These are phyloP conservation scores for Cyclostephanos tholiformis DNA, from an alignment of 108 stramenopile species.

Conservation along the genomic window DNA sequence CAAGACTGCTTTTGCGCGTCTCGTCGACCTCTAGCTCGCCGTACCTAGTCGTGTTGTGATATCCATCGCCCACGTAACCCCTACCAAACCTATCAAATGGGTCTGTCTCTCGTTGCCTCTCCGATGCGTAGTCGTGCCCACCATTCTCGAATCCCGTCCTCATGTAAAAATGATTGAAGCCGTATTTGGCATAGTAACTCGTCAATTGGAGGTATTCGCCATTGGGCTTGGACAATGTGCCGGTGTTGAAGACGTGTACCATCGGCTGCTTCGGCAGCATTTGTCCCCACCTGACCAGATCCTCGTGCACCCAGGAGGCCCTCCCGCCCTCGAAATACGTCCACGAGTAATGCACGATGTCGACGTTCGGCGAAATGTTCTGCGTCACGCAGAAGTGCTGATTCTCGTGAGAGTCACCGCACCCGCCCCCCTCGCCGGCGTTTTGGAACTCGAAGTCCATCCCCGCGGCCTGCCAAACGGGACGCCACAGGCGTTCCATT, in stretches of 20 bases:
- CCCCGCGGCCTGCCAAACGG: slow-evolving; percentile 46
- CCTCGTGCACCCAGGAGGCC: slow-evolving; percentile 23
- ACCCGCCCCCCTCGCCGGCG: slow-evolving; percentile 46
- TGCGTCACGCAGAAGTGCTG: slow-evolving; percentile 46
- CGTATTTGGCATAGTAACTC: slow-evolving; percentile 46
- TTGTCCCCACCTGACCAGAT: slow-evolving; percentile 48
- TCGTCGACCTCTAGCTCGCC: slow-evolving; percentile 46
- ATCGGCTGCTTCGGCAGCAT: slow-evolving; percentile 50
- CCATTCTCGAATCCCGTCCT: slow-evolving; percentile 32
- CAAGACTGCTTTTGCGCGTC: slow-evolving; percentile 32
- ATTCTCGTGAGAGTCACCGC: slow-evolving; percentile 36
- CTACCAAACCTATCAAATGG: slow-evolving; percentile 25
- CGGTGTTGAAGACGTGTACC: slow-evolving; percentile 47
- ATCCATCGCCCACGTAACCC: slow-evolving; percentile 53
- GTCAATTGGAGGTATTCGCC: slow-evolving; percentile 30
- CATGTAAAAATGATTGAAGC: slow-evolving; percentile 53
- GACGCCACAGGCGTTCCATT: slow-evolving; percentile 35
- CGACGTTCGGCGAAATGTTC: slow-evolving; percentile 26
- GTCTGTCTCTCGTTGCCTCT: slow-evolving; percentile 30
- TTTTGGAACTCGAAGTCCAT: slow-evolving; percentile 47
- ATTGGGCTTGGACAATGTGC: neutral
- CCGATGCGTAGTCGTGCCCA: slow-evolving; percentile 47
- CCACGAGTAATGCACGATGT: slow-evolving; percentile 39
- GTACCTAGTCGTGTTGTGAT: slow-evolving; percentile 52
- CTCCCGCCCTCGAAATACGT: slow-evolving; percentile 45